Base-by-base conservation (phyloP, 495 filamentous ascomycete species). In the Tuber magnatum region DNA sequence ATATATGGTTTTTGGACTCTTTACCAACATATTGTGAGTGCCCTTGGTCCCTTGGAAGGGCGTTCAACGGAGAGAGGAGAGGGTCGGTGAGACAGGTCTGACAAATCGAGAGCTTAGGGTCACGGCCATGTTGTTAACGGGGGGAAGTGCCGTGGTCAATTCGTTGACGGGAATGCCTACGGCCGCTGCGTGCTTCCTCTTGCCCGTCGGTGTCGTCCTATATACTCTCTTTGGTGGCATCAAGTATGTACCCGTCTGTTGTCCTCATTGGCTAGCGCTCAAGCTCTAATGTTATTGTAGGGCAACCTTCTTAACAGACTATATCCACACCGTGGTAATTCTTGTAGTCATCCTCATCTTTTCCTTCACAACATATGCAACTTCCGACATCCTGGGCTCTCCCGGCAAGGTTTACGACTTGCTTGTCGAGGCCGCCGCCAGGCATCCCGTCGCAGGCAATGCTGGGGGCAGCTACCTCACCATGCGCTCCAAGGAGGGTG, bases 281-380 rank as follows among this genome's bases (percentile, higher is more conserved):
- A 35, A 24, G 38, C 56, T 43, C 77, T 71, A 39, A 78, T 16
- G 16, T 68, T 61, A 46, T 18, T n/a, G 69, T 46, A 81, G 80
- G 38, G 81, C 82, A 39, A 83, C 82, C 20, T 92, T 92, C 75
- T 85, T 92, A 71, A 92, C 90, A n/a, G 91, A 93, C 79, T 93
- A 92, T 78, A 87, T 93, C 73, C 93, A 98, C 84, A 97, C 94
- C 1, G 91, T 96, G 56, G 90, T 97, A 71, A 89, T 97, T 69
- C 84, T 97, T 32, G 86, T 97, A 77, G 92, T 98, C 69, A 93
- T 98, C 82, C 91, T 97, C 83, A 87, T 95, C 80, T 98, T 97
- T 80, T 89, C 94, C 0, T 91, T 97, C 82, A 93, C 92, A 8
- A 90, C 94, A 0, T 97, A 94, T 81, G 90, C 92, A 1, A 92